Percentiles rank a stretch among this genome's conserved stretches.
These are phyloP conservation scores for Globisporangium cylindrosporum DNA, from an alignment of 352 stramenopile species.

Conservation along the genomic window DNA sequence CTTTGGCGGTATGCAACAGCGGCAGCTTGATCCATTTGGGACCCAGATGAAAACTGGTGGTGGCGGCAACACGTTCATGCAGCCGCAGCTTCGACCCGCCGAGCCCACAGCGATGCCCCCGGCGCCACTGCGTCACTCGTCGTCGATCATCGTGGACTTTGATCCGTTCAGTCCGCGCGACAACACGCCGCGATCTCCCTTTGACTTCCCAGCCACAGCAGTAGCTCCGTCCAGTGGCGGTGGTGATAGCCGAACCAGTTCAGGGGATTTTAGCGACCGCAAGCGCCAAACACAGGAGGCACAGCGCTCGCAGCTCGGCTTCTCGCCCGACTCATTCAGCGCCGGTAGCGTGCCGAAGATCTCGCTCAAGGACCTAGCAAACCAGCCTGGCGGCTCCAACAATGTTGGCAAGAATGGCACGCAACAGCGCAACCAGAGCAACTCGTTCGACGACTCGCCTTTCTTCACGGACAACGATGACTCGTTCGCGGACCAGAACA, in stretches of 20 bases:
- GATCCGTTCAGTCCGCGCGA: conserved; percentile 66
- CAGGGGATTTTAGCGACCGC: conserved; percentile 25
- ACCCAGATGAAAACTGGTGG: conserved; percentile 22
- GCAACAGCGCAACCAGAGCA: conserved; percentile 7
- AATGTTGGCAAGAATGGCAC: conserved; percentile 19
- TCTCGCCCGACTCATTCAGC: conserved; percentile 52
- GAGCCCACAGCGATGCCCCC: conserved; percentile 32
- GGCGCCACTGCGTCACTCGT: conserved; percentile 25
- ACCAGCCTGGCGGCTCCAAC: conserved; percentile 8
- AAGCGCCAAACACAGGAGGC: conserved; percentile 66
- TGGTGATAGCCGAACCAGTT: neutral
- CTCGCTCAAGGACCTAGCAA: conserved; percentile 40
- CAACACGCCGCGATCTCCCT: conserved; percentile 45
- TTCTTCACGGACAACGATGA: conserved; percentile 68
- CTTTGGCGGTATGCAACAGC: conserved; percentile 11
- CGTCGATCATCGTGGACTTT: conserved; percentile 64
- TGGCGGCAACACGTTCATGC: conserved; percentile 1
- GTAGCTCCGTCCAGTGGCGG: neutral
- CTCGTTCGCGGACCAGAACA: conserved; percentile 53
- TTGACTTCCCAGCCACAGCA: conserved; percentile 30
- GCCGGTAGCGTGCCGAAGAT: conserved; percentile 26
- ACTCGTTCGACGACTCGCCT: conserved; percentile 39
- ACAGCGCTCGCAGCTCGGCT: conserved; percentile 51
- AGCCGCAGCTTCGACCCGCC: conserved; percentile 20
- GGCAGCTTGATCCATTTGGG: conserved; percentile 47